These are phyloP conservation scores for Daldinia concentrica DNA, from an alignment of 495 filamentous ascomycete genomes.

Conservation along the genomic window DNA sequence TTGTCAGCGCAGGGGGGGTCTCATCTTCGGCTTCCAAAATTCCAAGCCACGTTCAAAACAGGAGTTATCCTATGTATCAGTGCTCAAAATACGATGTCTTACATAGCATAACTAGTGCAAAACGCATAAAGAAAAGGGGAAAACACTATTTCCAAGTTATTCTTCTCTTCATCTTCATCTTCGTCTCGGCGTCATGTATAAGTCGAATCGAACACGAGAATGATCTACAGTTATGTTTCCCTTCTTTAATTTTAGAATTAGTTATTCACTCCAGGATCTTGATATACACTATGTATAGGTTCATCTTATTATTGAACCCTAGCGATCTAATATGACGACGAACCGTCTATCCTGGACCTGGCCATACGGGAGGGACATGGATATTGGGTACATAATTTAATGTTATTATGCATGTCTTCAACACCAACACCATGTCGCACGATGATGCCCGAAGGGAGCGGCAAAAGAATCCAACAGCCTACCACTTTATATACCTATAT, in stretches of 20 bases:
- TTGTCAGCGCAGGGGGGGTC: slow-evolving; percentile 16
- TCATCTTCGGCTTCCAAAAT: slow-evolving; percentile 17
- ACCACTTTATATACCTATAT: no score
- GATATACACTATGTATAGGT: slow-evolving; percentile 13
- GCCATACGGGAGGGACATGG: background rate
- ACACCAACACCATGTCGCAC: slow-evolving; percentile 2
- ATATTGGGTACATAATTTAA: slow-evolving; percentile 22
- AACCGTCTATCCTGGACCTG: slow-evolving; percentile 15
- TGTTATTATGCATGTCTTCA: slow-evolving; percentile 27
- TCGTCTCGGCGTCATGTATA: slow-evolving; percentile 14
- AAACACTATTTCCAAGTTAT: background rate
- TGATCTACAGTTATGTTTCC: slow-evolving; percentile 42
- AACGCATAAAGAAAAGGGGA: slow-evolving; percentile 12
- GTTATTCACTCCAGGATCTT: slow-evolving; percentile 26
- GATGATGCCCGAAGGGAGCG: background rate
- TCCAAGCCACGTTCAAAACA: slow-evolving; percentile 42
- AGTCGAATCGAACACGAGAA: slow-evolving; percentile 25
- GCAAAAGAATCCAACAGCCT: no score
- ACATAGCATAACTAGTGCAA: background rate
- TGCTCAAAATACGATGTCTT: slow-evolving; percentile 28
- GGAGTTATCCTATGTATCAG: slow-evolving; percentile 14
- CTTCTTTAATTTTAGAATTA: slow-evolving; percentile 19
- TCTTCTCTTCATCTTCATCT: background rate
- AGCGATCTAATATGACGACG: slow-evolving; percentile 38
- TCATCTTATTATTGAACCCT: slow-evolving; percentile 38